Evolutionary conservation across 1,284 basidiomycete genomes (phyloP).

Genomic region (Austroboletus olivaceoglutinosus): DNA sequence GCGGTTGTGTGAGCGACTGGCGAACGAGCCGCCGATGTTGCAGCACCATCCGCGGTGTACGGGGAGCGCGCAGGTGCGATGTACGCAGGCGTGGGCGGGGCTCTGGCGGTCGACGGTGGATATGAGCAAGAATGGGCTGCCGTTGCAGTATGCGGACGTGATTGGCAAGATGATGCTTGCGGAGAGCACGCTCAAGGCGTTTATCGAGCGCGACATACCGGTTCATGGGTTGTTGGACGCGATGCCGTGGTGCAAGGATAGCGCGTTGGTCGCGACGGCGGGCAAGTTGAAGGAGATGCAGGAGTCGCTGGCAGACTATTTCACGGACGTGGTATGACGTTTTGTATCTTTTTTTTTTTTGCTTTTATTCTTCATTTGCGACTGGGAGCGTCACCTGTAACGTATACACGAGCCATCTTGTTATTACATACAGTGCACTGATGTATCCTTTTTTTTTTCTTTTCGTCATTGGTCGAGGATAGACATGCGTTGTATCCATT

Average conservation of each 20-base stretch:
- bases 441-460: no score
- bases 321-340: slow-evolving; percentile 33
- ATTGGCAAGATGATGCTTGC: slow-evolving; percentile 41
- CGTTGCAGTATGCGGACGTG: slow-evolving; percentile 39
- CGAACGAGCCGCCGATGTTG: slow-evolving; percentile 38
- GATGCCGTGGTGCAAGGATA: slow-evolving; percentile 40
- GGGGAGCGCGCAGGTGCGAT: slow-evolving; percentile 38
- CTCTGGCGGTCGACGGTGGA: slow-evolving; percentile 43
- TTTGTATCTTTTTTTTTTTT: background rate
- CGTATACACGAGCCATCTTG: slow-evolving; percentile 5
- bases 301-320: slow-evolving; percentile 38
- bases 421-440: slow-evolving; percentile 6
- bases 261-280: slow-evolving; percentile 32
- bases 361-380: background rate
- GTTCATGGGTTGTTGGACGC: slow-evolving; percentile 39
- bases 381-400: no score
- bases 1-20: slow-evolving; percentile 42
- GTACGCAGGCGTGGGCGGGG: slow-evolving; percentile 40
- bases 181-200: slow-evolving; percentile 41
- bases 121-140: slow-evolving; percentile 35
- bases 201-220: slow-evolving; percentile 42
- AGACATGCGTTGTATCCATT: slow-evolving; percentile 29
- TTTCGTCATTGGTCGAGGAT: slow-evolving; percentile 19
- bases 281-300: slow-evolving; percentile 39
- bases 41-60: slow-evolving; percentile 41